These are phyloP conservation scores for Colletotrichum magnum DNA, from an alignment of 2,329 filamentous ascomycete species.

Conservation along the genomic window DNA sequence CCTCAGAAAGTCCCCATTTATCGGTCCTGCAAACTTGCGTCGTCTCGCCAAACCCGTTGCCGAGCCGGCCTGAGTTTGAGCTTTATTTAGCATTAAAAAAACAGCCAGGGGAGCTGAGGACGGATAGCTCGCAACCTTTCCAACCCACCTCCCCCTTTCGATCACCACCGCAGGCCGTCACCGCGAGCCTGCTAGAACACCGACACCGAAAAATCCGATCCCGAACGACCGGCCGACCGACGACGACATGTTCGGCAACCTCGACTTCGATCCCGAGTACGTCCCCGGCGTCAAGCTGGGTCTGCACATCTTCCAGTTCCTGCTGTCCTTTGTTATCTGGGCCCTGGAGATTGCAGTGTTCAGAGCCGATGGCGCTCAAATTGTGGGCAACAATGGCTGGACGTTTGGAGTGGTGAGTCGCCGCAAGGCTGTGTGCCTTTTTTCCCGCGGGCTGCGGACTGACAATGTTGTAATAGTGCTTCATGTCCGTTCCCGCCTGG, in stretches of 20 bases:
- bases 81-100: slow-evolving; percentile 36
- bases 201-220: not conserved
- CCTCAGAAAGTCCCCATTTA: slow-evolving; percentile 2
- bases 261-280: slow-evolving; percentile 68
- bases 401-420: slow-evolving; percentile 73
- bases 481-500: slow-evolving; percentile 74
- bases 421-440: not conserved
- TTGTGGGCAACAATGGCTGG: slow-evolving; percentile 74
- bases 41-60: slow-evolving; percentile 39
- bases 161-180: slow-evolving; percentile 20
- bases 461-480: slow-evolving; percentile 64
- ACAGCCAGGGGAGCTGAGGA: slow-evolving; percentile 37
- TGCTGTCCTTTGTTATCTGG: slow-evolving; percentile 70
- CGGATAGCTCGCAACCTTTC: slow-evolving; percentile 32
- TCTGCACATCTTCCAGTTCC: slow-evolving; percentile 69
- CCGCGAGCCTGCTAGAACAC: slow-evolving; percentile 2
- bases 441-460: slow-evolving; percentile 17
- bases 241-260: slow-evolving; percentile 58
- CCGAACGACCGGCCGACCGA: slow-evolving; percentile 14
- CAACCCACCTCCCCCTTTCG: slow-evolving; percentile 26
- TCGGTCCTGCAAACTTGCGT: slow-evolving; percentile 28
- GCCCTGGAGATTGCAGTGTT: slow-evolving; percentile 73
- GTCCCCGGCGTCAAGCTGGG: slow-evolving; percentile 70
- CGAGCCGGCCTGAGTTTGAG: slow-evolving; percentile 39
- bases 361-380: slow-evolving; percentile 59